A percentile compares a stretch with the other conserved stretches of the same genome.
These are phyloP conservation scores for Nicotiana obtusifolia DNA, from an alignment of 257 asterid genomes.

Conservation along the genomic window DNA sequence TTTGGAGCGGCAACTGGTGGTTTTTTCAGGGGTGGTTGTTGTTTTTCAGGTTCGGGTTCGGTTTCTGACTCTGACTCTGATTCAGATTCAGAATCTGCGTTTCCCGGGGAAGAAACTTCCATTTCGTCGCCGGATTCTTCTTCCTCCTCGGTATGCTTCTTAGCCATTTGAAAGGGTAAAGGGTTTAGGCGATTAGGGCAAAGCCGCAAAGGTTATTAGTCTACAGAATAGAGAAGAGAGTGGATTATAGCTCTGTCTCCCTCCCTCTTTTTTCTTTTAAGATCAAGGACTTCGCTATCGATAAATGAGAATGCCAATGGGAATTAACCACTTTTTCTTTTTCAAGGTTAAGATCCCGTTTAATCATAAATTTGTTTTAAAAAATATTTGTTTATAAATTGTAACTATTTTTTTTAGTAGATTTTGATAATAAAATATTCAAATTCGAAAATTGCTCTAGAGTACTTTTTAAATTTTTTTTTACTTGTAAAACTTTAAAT, in stretches of 20 bases:
- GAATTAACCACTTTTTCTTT: not conserved
- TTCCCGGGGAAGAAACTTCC: conserved; percentile 30
- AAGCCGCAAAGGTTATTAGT: not conserved
- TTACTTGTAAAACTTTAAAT: no score
- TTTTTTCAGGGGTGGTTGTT: conserved; percentile 3
- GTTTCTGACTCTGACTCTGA: conserved; percentile 27
- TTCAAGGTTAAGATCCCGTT: not conserved
- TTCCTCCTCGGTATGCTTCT: conserved; percentile 17
- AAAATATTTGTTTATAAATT: no score
- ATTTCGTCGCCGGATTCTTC: conserved; percentile 34
- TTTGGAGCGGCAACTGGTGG: conserved; percentile 14
- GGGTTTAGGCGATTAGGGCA: not conserved
- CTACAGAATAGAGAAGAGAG: not conserved
- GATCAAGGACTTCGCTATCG: no score
- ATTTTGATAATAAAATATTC: no score
- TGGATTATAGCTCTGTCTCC: no score
- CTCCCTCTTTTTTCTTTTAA: not conserved
- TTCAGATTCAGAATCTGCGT: conserved; percentile 19
- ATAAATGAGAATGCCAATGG: not conserved
- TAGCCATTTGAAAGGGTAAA: conserved; percentile 22
- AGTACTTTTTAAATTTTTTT: no score
- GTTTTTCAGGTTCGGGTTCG: conserved; percentile 9
- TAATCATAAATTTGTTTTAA: no score
- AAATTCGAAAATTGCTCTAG: no score
- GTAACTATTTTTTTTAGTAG: no score